Evolutionary conservation across 495 filamentous ascomycete species (phyloP), one percentile per base, ranked within the genome.

Genomic region (Penicillium odoratum): DNA sequence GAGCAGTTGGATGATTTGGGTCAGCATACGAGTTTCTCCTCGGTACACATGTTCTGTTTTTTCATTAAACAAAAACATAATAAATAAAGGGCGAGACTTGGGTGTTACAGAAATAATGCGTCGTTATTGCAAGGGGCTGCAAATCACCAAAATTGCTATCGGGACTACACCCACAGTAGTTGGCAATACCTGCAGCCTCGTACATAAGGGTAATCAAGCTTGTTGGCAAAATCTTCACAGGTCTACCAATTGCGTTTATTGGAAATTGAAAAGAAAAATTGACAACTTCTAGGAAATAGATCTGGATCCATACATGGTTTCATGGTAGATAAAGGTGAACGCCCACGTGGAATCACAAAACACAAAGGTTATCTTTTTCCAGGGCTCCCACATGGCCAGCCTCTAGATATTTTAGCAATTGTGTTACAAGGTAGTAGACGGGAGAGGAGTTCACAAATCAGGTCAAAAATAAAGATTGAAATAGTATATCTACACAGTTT

Each of bases 401-500:
- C 7, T 8, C 33, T 13, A 1, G 9, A 2, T 36, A 36, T 36
- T 13, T 0, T 36, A 36, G 33, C 33, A 40, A 33, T 0, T 33
- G 4, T n/a, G 5, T 5, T 40, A n/a, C 38, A 26, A 4, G 5
- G 7, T 21, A 21, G 18, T 21, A 31, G 28, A 29, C 28, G 31
- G 4, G 7, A 28, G 31, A n/a, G 28, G 4, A 6, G 7, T 7
- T 48, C 43, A 42, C 11, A 47, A 28, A 25, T 43, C n/a, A 33
- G 33, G 30, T 50, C 45, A 16, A 55, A 53, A 49, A 56, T 62
- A 55, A 67, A 64, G 28, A 60, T 50, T 56, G 50, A 64, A 64
- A 69, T 62, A 64, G 56, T 69, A 58, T 67, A 66, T 70, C 65
- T 67, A 68, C 67, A 70, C 60, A 57, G 43, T 51, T 60, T 60